phyloP scores from a whole-genome alignment of 1,284 basidiomycete species.

The Ceratobasidium sp. region DNA sequence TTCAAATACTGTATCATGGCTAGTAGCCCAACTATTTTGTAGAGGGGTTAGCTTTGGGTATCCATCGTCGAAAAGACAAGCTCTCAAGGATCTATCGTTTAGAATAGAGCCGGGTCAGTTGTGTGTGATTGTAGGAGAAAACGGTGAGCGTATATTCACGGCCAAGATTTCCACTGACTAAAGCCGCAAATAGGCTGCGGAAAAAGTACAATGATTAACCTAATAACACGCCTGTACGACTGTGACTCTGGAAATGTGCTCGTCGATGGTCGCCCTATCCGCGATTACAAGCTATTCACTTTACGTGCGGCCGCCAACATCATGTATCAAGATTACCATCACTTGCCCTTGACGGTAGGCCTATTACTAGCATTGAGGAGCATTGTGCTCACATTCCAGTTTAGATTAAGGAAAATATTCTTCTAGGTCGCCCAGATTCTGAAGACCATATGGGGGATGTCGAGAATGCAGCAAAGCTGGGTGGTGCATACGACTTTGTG shows the following conservation, averaged over 20 bases:
- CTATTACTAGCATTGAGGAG: neutral
- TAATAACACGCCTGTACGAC: conserved; percentile 40
- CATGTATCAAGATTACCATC: conserved; percentile 40
- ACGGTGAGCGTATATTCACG: conserved; percentile 18
- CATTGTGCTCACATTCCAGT: neutral
- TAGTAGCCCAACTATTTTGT: neutral
- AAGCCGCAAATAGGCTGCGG: conserved; percentile 23
- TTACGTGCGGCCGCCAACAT: conserved; percentile 35
- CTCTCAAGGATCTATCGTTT: conserved; percentile 36
- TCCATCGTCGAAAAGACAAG: conserved; percentile 4
- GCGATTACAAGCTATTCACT: conserved; percentile 34
- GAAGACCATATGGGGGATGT: conserved; percentile 29
- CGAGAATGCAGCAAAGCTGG: conserved; percentile 38
- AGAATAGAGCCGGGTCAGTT: conserved; percentile 36
- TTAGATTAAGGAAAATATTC: conserved; percentile 41
- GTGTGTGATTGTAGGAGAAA: conserved; percentile 41
- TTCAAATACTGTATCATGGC: neutral
- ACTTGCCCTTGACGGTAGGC: conserved; percentile 32
- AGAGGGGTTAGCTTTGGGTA: conserved; percentile 40
- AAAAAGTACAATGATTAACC: conserved; percentile 40
- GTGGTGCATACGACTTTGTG: conserved; percentile 39
- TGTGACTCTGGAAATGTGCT: conserved; percentile 28
- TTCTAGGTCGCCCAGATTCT: conserved; percentile 25
- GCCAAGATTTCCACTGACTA: neutral
- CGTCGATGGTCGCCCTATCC: conserved; percentile 35